These are phyloP conservation scores for Saccharomyces hybrid DNA, from an alignment of 1,139 yeast species.

Conservation along the genomic window DNA sequence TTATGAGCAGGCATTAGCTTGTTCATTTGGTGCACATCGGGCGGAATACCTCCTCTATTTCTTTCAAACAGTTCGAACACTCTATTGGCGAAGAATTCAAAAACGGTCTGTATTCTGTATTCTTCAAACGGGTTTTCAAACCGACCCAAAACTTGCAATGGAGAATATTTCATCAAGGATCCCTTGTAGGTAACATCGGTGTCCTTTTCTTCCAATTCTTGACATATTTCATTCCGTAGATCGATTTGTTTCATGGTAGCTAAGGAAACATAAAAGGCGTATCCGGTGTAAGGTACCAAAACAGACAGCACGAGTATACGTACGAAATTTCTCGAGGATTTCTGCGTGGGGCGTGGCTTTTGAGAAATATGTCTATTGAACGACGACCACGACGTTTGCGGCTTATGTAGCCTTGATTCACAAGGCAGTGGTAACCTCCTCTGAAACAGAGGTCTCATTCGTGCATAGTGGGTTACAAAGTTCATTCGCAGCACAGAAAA, in stretches of 20 bases:
- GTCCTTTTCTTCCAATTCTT: slow-evolving; percentile 16
- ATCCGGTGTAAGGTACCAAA: slow-evolving; percentile 56
- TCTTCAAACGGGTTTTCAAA: slow-evolving; percentile 90
- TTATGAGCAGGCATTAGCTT: slow-evolving; percentile 47
- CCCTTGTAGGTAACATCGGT: slow-evolving; percentile 24
- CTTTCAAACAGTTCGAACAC: slow-evolving; percentile 61
- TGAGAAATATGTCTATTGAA: slow-evolving; percentile 2
- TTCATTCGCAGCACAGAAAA: background rate
- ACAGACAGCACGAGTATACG: slow-evolving; percentile 23
- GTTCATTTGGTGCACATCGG: slow-evolving; percentile 39
- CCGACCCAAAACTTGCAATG: slow-evolving; percentile 61
- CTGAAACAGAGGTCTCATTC: background rate
- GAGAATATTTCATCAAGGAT: slow-evolving; percentile 32
- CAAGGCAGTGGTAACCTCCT: background rate
- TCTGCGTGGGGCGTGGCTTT: slow-evolving; percentile 1
- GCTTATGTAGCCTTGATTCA: background rate
- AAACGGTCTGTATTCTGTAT: slow-evolving; percentile 80
- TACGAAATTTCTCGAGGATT: slow-evolving; percentile 11
- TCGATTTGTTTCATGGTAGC: slow-evolving; percentile 50
- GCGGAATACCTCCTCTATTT: slow-evolving; percentile 63
- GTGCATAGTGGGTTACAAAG: background rate
- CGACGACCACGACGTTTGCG: background rate
- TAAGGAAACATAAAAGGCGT: slow-evolving; percentile 54
- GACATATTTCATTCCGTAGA: slow-evolving; percentile 36
- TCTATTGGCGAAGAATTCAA: slow-evolving; percentile 72